Base-by-base conservation (phyloP, 225 moss, liverwort and hornwort genomes). In the Bryoerythrophyllum caledonicum region DNA sequence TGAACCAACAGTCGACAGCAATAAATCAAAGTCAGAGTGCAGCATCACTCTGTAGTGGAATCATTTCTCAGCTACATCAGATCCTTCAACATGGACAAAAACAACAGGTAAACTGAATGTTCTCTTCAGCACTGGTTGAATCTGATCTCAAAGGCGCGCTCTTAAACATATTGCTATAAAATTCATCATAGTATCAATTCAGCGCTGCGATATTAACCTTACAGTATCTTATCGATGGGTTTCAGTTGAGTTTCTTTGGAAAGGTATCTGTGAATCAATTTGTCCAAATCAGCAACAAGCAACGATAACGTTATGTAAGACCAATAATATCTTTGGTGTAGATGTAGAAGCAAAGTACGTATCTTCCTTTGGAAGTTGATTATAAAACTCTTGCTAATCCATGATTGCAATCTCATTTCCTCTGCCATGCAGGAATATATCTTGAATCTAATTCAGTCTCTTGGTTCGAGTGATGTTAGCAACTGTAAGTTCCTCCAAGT, bases 51-150 rank as follows among this genome's bases (percentile, higher is more conserved):
- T 61, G 49, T 71, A 55, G 73, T 72, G 81, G 76, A 70, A 63
- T 88, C 15, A 28, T 86, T 43, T 74, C 88, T 79, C 83, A 81
- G 61, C 64, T 88, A 59, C 73, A 85, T 79, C 83, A 88, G 56
- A 77, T 83, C 46, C 77, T 86, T 68, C 79, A 83, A 28, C 81
- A 83, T 65, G 85, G 83, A 53, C 83, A 83, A 68, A 81, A 19
- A 30, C 88, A 88, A 57, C 88, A 86, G 83, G 88, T 86, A 81
- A 67, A 58, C 26, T 67, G 26, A 58, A 75, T 34, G 38, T 48
- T 68, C 57, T 72, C 68, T 71, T 34, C 9, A 44, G 34, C 51
- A n/a, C 10, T 41, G 44, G 7, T 30, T 60, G 26, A 77, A 8
- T 55, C 46, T 28, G 28, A 21, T n/a, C 30, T 34, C 40, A 34